Conservation (phyloP, 1,284 basidiomycete genomes). For the Bjerkandera adusta region DNA sequence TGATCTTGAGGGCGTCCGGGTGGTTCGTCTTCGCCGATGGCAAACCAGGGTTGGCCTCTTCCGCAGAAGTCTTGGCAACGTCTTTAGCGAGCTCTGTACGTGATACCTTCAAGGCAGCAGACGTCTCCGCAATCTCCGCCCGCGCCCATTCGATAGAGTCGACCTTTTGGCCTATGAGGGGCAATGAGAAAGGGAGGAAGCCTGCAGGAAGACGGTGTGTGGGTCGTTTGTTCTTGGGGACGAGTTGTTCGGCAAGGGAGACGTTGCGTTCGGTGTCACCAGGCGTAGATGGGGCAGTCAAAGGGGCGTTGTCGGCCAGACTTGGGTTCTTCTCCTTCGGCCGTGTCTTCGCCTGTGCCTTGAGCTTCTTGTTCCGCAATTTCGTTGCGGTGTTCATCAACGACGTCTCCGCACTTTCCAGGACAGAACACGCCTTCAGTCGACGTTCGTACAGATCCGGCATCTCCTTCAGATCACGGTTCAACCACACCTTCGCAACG, state of each 20-base stretch:
- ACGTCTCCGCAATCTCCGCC: conserved; percentile 59
- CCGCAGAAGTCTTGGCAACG: conserved; percentile 22
- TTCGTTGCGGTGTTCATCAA: conserved; percentile 78
- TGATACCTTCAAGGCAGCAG: conserved; percentile 47
- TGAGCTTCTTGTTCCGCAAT: conserved; percentile 46
- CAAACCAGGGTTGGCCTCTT: conserved; percentile 7
- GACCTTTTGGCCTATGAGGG: conserved; percentile 79
- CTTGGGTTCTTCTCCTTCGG: conserved; percentile 31
- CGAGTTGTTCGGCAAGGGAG: conserved; percentile 50
- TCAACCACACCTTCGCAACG: conserved; percentile 88
- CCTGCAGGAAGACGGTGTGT: conserved; percentile 69
- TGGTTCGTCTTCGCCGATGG: conserved; percentile 23
- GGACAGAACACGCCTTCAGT: conserved; percentile 67
- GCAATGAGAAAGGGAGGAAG: conserved; percentile 58
- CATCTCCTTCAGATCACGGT: conserved; percentile 81
- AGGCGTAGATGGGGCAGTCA: conserved; percentile 40
- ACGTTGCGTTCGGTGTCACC: conserved; percentile 46
- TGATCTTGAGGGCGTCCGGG: conserved; percentile 22
- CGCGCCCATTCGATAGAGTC: conserved; percentile 93
- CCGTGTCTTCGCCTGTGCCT: conserved; percentile 33
- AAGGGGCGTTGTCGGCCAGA: conserved; percentile 36
- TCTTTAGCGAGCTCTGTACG: conserved; percentile 36
- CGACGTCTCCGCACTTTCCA: conserved; percentile 83
- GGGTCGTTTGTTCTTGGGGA: conserved; percentile 74
- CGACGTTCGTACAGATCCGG: conserved; percentile 84